Evolutionary conservation across 805 yeast species (phyloP).

Genomic region (Sugiyamaella americana): DNA sequence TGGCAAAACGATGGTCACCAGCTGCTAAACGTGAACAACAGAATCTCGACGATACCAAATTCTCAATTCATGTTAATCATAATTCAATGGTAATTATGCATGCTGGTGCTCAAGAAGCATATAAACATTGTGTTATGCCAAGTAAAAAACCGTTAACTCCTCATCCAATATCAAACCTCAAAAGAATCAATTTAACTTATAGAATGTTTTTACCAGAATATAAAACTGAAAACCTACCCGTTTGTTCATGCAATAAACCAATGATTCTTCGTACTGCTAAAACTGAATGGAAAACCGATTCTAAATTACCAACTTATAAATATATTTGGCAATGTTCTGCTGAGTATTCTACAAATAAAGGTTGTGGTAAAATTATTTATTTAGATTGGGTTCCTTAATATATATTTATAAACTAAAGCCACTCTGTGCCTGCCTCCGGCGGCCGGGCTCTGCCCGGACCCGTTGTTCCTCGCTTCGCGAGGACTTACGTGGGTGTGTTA

Average conservation of each 20-base stretch:
- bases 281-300: constrained; percentile 32
- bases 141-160: constrained; percentile 34
- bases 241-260: constrained; percentile 39
- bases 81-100: constrained; percentile 68
- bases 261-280: constrained; percentile 56
- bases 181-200: constrained; percentile 61
- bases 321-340: constrained; percentile 63
- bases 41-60: constrained; percentile 25
- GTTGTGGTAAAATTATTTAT: constrained; percentile 22
- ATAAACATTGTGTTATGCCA: constrained; percentile 57
- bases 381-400: constrained; percentile 14
- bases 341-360: constrained; percentile 25
- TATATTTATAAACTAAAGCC: no score
- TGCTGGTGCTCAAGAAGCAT: constrained; percentile 74
- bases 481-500: no score
- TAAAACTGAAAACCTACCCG: constrained; percentile 32
- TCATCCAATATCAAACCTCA: constrained; percentile 45
- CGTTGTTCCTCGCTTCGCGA: not conserved
- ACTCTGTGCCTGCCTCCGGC: constrained; percentile 4
- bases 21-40: constrained; percentile 8
- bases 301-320: constrained; percentile 40
- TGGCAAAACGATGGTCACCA: constrained; percentile 31
- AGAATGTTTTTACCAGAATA: constrained; percentile 45
- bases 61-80: constrained; percentile 60
- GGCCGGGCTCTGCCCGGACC: not conserved